Conservation (phyloP, 768 basidiomycete genomes). For the Auriscalpium microsporum region DNA sequence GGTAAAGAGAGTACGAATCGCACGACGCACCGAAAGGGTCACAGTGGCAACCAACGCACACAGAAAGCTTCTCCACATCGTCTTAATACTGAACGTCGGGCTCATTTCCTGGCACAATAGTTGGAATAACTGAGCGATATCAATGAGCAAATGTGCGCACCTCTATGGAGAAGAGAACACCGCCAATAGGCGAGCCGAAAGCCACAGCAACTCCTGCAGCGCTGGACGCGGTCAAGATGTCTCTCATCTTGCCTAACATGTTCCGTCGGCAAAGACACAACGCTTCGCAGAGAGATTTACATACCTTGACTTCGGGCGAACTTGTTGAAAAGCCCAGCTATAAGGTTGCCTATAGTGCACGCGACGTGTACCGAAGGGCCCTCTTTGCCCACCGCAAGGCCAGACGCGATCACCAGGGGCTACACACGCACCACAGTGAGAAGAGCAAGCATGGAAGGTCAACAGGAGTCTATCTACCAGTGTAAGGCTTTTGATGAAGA, state of each 20-base stretch:
- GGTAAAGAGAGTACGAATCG: neutral
- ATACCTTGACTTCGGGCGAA: constrained; percentile 85
- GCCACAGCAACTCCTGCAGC: constrained; percentile 98
- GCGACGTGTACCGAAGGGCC: constrained; percentile 98
- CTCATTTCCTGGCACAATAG: constrained; percentile 85
- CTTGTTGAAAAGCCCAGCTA: constrained; percentile 75
- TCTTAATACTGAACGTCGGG: constrained; percentile 91
- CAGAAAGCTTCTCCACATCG: constrained; percentile 98
- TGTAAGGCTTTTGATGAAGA: constrained; percentile 89
- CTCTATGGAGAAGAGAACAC: constrained; percentile 96
- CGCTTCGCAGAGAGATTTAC: constrained; percentile 19
- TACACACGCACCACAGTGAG: constrained; percentile 24
- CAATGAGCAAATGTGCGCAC: constrained; percentile 30
- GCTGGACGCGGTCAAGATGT: constrained; percentile 90
- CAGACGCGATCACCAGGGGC: constrained; percentile 96
- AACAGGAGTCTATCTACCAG: constrained; percentile 45
- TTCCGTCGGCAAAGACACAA: neutral
- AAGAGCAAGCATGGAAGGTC: neutral
- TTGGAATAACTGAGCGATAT: neutral
- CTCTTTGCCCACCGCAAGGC: constrained; percentile 95
- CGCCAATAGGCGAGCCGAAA: constrained; percentile 96
- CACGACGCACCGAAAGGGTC: constrained; percentile 73
- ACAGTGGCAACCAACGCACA: constrained; percentile 96
- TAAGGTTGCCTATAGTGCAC: constrained; percentile 83
- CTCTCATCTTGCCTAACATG: constrained; percentile 64